phyloP scores from a whole-genome alignment of 164 flowering plant genomes.

The Piper betle region DNA sequence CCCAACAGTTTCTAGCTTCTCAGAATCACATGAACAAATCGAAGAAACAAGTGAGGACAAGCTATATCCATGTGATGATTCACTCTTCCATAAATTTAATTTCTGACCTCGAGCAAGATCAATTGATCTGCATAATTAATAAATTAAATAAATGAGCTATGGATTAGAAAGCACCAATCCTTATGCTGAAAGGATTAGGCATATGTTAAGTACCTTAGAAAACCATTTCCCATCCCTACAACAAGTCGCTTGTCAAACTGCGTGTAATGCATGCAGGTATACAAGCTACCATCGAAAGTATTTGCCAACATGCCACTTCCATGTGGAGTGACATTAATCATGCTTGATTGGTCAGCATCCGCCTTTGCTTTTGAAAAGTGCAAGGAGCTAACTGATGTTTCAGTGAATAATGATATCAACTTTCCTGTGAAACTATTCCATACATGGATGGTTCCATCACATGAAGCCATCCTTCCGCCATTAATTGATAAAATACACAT shows the following conservation, averaged over 20 bases:
- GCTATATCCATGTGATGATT: conserved; percentile 31
- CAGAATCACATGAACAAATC: conserved; percentile 68
- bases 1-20: conserved; percentile 28
- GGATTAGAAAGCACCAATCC: not conserved
- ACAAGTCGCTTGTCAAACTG: conserved; percentile 47
- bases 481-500: conserved; percentile 48
- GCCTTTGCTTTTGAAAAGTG: conserved; percentile 30
- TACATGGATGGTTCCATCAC: conserved; percentile 90
- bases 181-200: not conserved
- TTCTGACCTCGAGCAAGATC: conserved; percentile 65
- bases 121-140: conserved; percentile 44
- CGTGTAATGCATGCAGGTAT: conserved; percentile 76
- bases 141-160: not conserved
- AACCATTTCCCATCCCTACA: conserved; percentile 87
- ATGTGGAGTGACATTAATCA: conserved; percentile 43
- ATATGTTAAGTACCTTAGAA: conserved; percentile 45
- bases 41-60: conserved; percentile 83
- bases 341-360: conserved; percentile 39
- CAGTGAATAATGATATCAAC: conserved; percentile 50
- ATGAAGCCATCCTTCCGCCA: conserved; percentile 79
- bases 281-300: conserved; percentile 76
- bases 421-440: conserved; percentile 90
- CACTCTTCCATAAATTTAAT: conserved; percentile 88
- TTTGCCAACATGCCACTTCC: conserved; percentile 56
- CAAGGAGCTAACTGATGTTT: conserved; percentile 37